phyloP scores from a whole-genome alignment of 805 yeast species.

The Wickerhamiella cacticola region DNA sequence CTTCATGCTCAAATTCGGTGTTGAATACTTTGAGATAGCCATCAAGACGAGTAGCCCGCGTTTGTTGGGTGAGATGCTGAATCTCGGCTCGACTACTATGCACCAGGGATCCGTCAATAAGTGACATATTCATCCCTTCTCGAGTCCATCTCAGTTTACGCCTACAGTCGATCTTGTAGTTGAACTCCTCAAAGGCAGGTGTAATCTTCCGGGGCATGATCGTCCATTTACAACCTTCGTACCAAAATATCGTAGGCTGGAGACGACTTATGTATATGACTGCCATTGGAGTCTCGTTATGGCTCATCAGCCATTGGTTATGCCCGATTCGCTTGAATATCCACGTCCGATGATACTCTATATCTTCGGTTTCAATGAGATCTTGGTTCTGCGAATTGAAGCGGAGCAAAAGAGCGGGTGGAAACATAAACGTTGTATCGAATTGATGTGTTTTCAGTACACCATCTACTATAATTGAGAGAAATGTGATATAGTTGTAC shows the following conservation, averaged over 20 bases:
- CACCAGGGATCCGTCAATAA: not conserved
- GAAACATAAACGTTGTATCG: not conserved
- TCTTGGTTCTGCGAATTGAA: not conserved
- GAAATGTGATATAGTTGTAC: not conserved
- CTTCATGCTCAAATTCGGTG: not conserved
- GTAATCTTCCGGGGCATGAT: not conserved
- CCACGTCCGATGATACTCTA: not conserved
- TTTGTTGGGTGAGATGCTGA: not conserved
- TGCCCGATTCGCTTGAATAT: not conserved
- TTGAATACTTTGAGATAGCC: conserved; percentile 2
- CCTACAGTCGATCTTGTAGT: not conserved
- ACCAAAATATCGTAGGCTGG: conserved; percentile 5
- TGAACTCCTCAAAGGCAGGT: not conserved
- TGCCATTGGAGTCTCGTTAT: not conserved
- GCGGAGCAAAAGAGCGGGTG: not conserved
- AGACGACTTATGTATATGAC: not conserved
- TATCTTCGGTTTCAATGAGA: not conserved
- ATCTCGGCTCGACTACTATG: not conserved
- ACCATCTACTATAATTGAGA: too few species aligned
- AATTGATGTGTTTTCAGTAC: too few species aligned
- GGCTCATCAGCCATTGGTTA: conserved; percentile 4
- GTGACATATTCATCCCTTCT: not conserved
- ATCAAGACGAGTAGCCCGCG: not conserved
- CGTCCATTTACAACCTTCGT: not conserved
- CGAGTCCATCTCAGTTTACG: conserved; percentile 7